These are phyloP conservation scores for Colletotrichum phormii DNA, from an alignment of 2,329 filamentous ascomycete species.

Conservation along the genomic window DNA sequence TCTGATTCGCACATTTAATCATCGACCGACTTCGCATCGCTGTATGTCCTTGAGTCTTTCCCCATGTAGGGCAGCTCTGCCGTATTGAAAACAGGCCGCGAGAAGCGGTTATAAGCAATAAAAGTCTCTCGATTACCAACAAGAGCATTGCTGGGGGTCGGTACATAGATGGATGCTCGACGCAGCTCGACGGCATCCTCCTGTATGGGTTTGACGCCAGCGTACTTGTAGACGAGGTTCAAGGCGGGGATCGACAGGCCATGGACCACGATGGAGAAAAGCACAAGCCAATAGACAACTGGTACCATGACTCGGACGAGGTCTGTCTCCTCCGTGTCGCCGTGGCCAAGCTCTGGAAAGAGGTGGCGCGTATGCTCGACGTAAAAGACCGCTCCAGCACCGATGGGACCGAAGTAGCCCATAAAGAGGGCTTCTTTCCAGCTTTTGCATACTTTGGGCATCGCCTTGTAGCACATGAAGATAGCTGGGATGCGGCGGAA, in stretches of 20 bases:
- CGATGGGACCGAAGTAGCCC: slow-evolving; percentile 81
- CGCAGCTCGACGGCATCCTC: slow-evolving; percentile 55
- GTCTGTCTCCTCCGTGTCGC: slow-evolving; percentile 47
- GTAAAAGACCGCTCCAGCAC: slow-evolving; percentile 82
- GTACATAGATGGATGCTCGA: slow-evolving; percentile 49
- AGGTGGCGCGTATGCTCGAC: slow-evolving; percentile 62
- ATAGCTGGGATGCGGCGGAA: slow-evolving; percentile 70
- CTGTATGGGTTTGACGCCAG: slow-evolving; percentile 53
- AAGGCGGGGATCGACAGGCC: slow-evolving; percentile 60
- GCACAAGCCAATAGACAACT: slow-evolving; percentile 55
- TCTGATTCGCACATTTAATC: no score
- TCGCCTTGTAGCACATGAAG: slow-evolving; percentile 64
- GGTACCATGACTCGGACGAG: slow-evolving; percentile 51
- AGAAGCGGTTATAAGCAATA: slow-evolving; percentile 62
- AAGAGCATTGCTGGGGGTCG: slow-evolving; percentile 53
- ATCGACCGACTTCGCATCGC: no score
- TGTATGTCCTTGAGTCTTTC: no score
- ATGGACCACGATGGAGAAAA: slow-evolving; percentile 58
- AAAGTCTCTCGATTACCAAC: slow-evolving; percentile 51
- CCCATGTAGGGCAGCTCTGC: no score
- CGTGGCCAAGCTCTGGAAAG: slow-evolving; percentile 49
- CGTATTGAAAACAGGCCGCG: slow-evolving; percentile 43
- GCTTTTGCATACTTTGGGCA: slow-evolving; percentile 62
- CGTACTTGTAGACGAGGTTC: slow-evolving; percentile 51
- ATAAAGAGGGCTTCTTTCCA: slow-evolving; percentile 71